These are phyloP conservation scores for Tuber brumale DNA, from an alignment of 495 filamentous ascomycete genomes.

Conservation along the genomic window DNA sequence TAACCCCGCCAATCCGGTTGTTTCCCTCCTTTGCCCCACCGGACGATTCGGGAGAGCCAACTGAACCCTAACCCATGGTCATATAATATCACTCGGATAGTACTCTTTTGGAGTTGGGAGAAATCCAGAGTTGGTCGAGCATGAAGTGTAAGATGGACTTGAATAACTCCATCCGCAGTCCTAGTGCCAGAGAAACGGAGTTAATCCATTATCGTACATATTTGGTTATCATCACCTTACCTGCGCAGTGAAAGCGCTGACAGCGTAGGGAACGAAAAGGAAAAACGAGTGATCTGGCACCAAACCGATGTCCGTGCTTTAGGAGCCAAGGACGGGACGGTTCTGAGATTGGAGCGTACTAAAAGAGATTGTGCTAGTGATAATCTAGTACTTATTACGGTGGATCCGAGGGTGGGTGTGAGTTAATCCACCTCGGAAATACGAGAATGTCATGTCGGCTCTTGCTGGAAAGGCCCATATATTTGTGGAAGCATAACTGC, in stretches of 20 bases:
- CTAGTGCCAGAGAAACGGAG: background rate
- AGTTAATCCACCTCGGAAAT: background rate
- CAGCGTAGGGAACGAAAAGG: background rate
- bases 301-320: background rate
- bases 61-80: background rate
- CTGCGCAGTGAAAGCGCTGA: background rate
- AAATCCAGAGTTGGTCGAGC: background rate
- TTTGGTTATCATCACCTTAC: background rate
- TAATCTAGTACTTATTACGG: background rate
- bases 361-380: background rate
- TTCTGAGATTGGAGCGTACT: background rate
- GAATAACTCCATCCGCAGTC: background rate
- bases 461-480: background rate
- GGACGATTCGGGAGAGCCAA: background rate
- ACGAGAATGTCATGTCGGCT: background rate
- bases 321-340: background rate
- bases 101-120: background rate
- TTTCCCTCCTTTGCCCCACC: constrained; percentile 1
- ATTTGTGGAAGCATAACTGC: background rate
- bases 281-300: background rate
- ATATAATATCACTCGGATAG: background rate
- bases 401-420: background rate
- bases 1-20: background rate
- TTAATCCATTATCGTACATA: background rate
- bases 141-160: background rate